A percentile compares a stretch with the other conserved stretches of the same genome.
These are phyloP conservation scores for Buddleja alternifolia DNA, from an alignment of 257 asterid genomes.

Conservation along the genomic window DNA sequence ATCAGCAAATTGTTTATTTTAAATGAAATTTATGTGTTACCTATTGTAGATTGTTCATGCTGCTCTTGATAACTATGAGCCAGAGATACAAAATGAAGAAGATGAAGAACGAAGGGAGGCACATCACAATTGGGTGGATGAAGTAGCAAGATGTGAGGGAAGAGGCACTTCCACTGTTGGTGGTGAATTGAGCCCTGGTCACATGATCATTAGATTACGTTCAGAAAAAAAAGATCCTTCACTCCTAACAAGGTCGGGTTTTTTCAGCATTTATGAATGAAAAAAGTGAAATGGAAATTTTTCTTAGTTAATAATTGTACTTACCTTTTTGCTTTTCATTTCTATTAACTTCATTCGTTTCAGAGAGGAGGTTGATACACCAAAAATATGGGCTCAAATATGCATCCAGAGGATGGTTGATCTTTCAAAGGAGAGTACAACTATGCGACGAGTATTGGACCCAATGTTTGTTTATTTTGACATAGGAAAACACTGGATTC, in stretches of 20 bases:
- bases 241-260: constrained; percentile 63
- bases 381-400: constrained; percentile 91
- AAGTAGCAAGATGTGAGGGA: constrained; percentile 90
- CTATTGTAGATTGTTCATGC: constrained; percentile 72
- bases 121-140: constrained; percentile 97
- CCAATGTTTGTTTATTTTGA: constrained; percentile 89
- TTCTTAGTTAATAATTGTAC: not conserved
- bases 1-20: not conserved
- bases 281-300: not conserved
- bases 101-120: constrained; percentile 71
- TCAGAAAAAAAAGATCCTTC: constrained; percentile 86
- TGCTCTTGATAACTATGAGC: constrained; percentile 77
- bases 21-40: constrained; percentile 20
- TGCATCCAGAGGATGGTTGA: constrained; percentile 93
- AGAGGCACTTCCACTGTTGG: constrained; percentile 60
- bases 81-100: constrained; percentile 55
- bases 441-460: constrained; percentile 86
- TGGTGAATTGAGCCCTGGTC: constrained; percentile 70
- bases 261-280: constrained; percentile 8
- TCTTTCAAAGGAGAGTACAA: constrained; percentile 83
- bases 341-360: constrained; percentile 27
- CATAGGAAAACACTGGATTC: constrained; percentile 70
- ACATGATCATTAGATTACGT: constrained; percentile 51
- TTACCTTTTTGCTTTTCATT: constrained; percentile 5
- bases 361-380: constrained; percentile 89